phyloP scores from a whole-genome alignment of 176 grass and related monocot genomes.

The Urochloa ruziziensis region DNA sequence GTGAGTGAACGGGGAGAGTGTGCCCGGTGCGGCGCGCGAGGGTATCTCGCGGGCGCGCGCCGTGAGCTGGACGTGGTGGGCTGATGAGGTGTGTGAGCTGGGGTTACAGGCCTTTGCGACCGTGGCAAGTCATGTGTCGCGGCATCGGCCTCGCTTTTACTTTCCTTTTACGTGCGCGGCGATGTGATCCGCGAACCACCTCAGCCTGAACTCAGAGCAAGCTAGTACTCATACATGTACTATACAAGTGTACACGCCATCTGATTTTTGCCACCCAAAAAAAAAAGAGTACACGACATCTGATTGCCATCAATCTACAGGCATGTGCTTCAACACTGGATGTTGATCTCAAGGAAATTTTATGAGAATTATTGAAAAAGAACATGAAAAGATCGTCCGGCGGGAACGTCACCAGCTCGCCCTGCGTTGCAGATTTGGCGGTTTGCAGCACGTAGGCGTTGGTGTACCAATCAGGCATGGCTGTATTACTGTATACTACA shows the following conservation, averaged over 20 bases:
- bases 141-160: background rate
- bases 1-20: background rate
- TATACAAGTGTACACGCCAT: background rate
- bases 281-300: background rate
- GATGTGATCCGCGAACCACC: slow-evolving; percentile 43
- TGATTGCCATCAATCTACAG: background rate
- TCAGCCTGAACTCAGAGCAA: background rate
- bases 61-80: slow-evolving; percentile 24
- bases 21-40: background rate
- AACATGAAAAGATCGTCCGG: too few relatives aligned
- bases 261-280: too few relatives aligned
- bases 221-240: background rate
- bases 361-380: background rate
- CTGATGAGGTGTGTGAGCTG: background rate
- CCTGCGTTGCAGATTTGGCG: background rate
- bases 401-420: too few relatives aligned
- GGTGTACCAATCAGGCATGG: background rate
- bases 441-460: background rate
- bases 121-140: slow-evolving; percentile 21
- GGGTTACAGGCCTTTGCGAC: background rate
- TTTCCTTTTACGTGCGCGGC: slow-evolving; percentile 30
- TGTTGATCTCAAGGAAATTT: background rate
- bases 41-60: background rate
- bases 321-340: background rate
- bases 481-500: background rate